Conservation (phyloP, 2,329 filamentous ascomycete species). For the Pseudocercospora eumusae region DNA sequence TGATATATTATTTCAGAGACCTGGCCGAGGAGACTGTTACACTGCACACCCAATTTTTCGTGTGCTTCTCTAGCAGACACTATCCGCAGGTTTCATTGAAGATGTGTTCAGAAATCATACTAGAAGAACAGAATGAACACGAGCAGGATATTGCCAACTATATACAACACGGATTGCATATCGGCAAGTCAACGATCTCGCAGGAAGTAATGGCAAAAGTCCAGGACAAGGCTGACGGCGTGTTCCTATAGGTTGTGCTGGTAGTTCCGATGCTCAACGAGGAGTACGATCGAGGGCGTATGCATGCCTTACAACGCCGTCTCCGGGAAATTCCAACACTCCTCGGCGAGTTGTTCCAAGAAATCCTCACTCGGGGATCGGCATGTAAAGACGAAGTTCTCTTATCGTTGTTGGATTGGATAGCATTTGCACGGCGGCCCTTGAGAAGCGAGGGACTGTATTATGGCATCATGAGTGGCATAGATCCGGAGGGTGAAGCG, state of each 20-base stretch:
- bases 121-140: conserved; percentile 42
- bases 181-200: background rate
- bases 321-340: conserved; percentile 45
- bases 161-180: conserved; percentile 1
- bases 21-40: conserved; percentile 27
- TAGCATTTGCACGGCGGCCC: conserved; percentile 53
- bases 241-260: conserved; percentile 52
- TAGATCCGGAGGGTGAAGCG: conserved; percentile 9
- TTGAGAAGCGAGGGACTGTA: conserved; percentile 51
- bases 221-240: conserved; percentile 37
- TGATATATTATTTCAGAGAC: conserved; percentile 40
- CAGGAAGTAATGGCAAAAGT: conserved; percentile 1
- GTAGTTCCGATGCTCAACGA: conserved; percentile 51
- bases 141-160: conserved; percentile 6
- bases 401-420: conserved; percentile 55
- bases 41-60: conserved; percentile 26
- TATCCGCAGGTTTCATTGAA: conserved; percentile 46
- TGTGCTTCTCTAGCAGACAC: conserved; percentile 49
- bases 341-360: conserved; percentile 53
- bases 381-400: conserved; percentile 46
- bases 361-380: conserved; percentile 53
- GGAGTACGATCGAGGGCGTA: conserved; percentile 40
- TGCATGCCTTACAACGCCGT: conserved; percentile 36
- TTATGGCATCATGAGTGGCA: conserved; percentile 43
- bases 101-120: conserved; percentile 35